Conservation (phyloP, 2,329 filamentous ascomycete species). For the Plenodomus tracheiphilus region DNA sequence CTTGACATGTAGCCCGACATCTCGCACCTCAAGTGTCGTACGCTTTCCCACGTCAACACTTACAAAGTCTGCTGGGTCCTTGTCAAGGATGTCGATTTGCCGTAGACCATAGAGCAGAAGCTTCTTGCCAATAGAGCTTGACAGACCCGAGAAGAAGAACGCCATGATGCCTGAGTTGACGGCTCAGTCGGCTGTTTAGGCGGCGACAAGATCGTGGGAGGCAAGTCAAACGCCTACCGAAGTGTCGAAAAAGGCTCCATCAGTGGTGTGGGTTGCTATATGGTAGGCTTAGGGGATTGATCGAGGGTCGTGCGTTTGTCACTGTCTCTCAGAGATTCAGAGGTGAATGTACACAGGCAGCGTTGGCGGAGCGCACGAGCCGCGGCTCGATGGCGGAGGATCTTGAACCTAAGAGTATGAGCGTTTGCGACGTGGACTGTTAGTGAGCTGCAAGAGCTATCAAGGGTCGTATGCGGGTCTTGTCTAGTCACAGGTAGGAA, state of each 20-base stretch:
- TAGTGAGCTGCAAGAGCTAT: constrained; percentile 1
- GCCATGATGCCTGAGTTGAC: constrained; percentile 59
- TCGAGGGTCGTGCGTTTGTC: constrained; percentile 5
- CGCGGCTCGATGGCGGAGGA: constrained; percentile 1
- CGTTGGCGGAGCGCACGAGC: background rate
- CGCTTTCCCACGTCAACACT: constrained; percentile 81
- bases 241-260: constrained; percentile 31
- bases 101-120: constrained; percentile 85
- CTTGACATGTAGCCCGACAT: constrained; percentile 80
- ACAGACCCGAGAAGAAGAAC: constrained; percentile 64
- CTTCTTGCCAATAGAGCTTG: constrained; percentile 81
- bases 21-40: constrained; percentile 80
- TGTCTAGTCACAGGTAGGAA: constrained; percentile 9
- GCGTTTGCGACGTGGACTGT: constrained; percentile 3
- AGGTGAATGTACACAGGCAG: constrained; percentile 7
- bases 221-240: constrained; percentile 36
- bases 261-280: constrained; percentile 14
- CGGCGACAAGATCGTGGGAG: constrained; percentile 13
- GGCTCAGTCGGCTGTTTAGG: constrained; percentile 9
- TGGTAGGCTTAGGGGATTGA: constrained; percentile 4
- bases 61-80: constrained; percentile 82
- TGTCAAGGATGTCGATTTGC: constrained; percentile 83
- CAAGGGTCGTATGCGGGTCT: background rate
- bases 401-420: constrained; percentile 1
- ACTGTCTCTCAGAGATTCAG: constrained; percentile 3